A percentile compares a stretch with the other conserved stretches of the same genome.
Evolutionary conservation across 2,329 filamentous ascomycete genomes (phyloP).

Genomic region (Aspergillus ruber): DNA sequence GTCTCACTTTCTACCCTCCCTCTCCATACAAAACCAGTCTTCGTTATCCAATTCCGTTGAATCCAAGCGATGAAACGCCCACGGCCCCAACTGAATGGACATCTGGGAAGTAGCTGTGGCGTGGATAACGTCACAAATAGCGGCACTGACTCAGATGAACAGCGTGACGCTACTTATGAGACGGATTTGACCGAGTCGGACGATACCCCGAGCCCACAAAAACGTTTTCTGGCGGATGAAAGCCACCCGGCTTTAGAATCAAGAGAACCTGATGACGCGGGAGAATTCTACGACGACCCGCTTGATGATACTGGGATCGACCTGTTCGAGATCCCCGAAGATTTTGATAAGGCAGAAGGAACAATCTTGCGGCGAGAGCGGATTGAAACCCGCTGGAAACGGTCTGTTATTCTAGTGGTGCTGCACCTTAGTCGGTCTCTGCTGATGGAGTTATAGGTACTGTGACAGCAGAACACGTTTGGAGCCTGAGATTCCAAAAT

Average conservation of each 20-base stretch:
- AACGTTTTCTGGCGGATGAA: not conserved
- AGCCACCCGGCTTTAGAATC: not conserved
- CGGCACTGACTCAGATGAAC: not conserved
- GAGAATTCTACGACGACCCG: slow-evolving; percentile 6
- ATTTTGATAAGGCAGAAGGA: slow-evolving; percentile 7
- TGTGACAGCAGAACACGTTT: too few species aligned
- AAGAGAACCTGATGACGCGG: not conserved
- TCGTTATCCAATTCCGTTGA: not conserved
- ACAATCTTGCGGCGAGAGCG: slow-evolving; percentile 6
- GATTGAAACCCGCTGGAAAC: slow-evolving; percentile 7
- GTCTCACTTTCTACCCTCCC: not conserved
- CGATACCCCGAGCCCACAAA: not conserved
- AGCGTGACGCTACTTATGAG: not conserved
- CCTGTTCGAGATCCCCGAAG: slow-evolving; percentile 7
- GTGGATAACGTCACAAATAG: not conserved
- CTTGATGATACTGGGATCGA: slow-evolving; percentile 8
- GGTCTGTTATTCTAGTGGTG: slow-evolving; percentile 1
- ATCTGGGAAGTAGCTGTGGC: not conserved
- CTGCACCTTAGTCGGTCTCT: not conserved
- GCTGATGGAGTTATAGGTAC: slow-evolving; percentile 4
- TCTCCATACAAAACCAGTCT: not conserved
- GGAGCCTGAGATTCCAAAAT: too few species aligned
- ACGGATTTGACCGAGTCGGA: not conserved
- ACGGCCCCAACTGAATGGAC: not conserved
- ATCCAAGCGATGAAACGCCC: not conserved